Evolutionary conservation across 1,139 yeast genomes (phyloP), one percentile per base, ranked within the genome.

Genomic region (Candida sp.): DNA sequence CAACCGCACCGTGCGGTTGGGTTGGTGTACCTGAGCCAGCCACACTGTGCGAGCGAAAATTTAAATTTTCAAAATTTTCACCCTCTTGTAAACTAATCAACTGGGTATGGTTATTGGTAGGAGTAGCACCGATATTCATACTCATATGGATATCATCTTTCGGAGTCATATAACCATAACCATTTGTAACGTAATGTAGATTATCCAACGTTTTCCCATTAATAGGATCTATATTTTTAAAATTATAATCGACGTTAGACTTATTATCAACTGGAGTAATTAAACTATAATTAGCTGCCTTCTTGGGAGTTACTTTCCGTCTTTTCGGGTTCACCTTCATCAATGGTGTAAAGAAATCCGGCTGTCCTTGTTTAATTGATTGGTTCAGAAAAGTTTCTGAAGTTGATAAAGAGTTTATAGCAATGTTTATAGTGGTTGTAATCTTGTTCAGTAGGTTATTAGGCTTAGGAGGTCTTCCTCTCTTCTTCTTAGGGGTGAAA

Each of bases 381-480:
- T 68, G 64, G 48, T 69, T 69, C 36, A 69, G 61, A 49, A 73
- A 73, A 21, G 63, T 60, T 46, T 66, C 70, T 19, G 71, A 70
- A 1, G 70, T 70, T 43, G 61, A 58, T 1, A 67, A 60, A 4
- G 77, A 69, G 47, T 71, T 70, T 48, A 73, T 67, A 47, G 62
- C 64, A 52, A 73, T 72, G 53, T 73, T 73, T 53, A 73, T 58
- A 15, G 77, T 70, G 43, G 71, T 64, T 39, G 76, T 69, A 49
- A 70, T 70, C 49, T 64, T 66, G 48, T 63, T 66, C 39, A 69
- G 58, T 33, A 71, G 59, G n/a, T 73, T 68, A 33, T 66, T 58
- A 1, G 74, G 66, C 57, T 73, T 73, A 27, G 79, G 78, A 5
- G 79, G 79, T 55, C 79, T 62, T 15, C 79, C 79, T 53, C 79